Base-by-base conservation (phyloP, 345 rosid species). In the Eucalyptus rudis region DNA sequence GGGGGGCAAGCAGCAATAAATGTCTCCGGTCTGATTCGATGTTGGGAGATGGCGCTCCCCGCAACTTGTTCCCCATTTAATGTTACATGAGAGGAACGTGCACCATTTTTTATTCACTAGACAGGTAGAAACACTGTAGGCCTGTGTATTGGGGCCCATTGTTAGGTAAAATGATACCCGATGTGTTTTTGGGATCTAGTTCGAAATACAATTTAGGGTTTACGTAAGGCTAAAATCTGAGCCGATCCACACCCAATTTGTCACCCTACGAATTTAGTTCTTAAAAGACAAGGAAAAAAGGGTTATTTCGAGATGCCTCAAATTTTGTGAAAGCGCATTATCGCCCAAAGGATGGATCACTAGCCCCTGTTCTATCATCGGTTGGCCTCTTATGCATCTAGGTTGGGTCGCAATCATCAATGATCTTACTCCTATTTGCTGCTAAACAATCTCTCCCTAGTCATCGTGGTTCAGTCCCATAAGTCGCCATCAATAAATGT, bases 401-500 rank as follows among this genome's bases (percentile, higher is more conserved):
- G 45, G 81, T 71, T 71, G 12, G 13, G 13, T 7, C 4, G 0
- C 45, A 43, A 12, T 71, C 27, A 36, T 71, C 14, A 22, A 20
- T 11, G 25, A 33, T 68, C 44, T 33, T 68, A 16, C 13, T 22
- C 68, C 44, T 40, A 17, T 33, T 33, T 2, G 44, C 7, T 40
- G 0, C 5, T 2, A 11, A 19, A 10, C 14, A 71, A 20, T 36
- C 27, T 20, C 14, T 36, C 45, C 13, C 8, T 36, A 71, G 45
- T 71, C 45, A 20, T 3, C 5, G 3, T 11, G 1, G 1, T 71
- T 36, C 0, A 36, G 8, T 44, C 27, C 27, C 6, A 24, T 40
- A 20, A 36, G 27, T 71, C 2, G 14, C 45, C 25, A 71, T 71
- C 7, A 13, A 12, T 36, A 45, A 10, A 3, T 71, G 22, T 19